A percentile compares a stretch with the other conserved stretches of the same genome.
Evolutionary conservation across 179 eudicot genomes (phyloP).

Genomic region (Kewa caespitosa): DNA sequence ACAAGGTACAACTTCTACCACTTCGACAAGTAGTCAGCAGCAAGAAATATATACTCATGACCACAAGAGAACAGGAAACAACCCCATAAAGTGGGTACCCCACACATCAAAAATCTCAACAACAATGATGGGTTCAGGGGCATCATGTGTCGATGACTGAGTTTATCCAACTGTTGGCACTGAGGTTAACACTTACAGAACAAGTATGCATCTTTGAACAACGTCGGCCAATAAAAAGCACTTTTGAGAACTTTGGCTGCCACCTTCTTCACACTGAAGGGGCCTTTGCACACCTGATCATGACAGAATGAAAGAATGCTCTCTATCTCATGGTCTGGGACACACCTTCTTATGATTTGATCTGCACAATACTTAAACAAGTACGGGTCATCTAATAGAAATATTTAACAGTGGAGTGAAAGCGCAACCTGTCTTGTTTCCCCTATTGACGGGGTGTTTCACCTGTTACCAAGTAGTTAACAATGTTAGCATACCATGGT

Average conservation of each 20-base stretch:
- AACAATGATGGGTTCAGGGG: background rate
- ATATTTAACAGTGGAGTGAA: no score
- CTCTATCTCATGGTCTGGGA: no score
- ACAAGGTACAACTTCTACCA: background rate
- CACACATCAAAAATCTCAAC: background rate
- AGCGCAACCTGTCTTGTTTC: no score
- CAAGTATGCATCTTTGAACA: background rate
- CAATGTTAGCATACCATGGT: no score
- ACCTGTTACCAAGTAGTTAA: no score
- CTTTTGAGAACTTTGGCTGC: background rate
- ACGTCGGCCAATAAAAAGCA: background rate
- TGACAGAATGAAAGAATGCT: no score
- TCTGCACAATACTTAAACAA: no score
- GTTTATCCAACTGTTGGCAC: background rate
- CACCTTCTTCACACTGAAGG: background rate
- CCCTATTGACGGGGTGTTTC: no score
- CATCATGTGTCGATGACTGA: background rate
- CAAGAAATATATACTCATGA: background rate
- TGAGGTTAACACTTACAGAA: background rate
- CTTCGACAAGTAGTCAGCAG: background rate
- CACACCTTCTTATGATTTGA: no score
- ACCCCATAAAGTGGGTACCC: background rate
- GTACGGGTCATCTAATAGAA: no score
- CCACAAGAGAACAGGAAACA: background rate
- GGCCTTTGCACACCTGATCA: no score